A percentile compares a stretch with the other conserved stretches of the same genome.
phyloP scores from a whole-genome alignment of 257 asterid species.

The Forsythia suspensa region DNA sequence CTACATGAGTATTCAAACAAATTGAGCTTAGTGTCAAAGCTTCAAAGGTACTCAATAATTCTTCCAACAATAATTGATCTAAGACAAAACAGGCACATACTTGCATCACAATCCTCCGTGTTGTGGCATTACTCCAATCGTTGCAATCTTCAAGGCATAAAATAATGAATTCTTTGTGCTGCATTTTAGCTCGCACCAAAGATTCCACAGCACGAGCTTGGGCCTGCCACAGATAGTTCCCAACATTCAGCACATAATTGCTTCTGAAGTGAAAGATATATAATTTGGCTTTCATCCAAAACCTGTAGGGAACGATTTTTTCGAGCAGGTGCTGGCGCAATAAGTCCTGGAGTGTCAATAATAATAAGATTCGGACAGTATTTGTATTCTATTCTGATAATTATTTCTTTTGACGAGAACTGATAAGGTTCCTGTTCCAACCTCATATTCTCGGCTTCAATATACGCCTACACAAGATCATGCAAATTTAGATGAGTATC shows the following conservation, averaged over 20 bases:
- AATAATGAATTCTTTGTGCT: conserved; percentile 91
- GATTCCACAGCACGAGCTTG: conserved; percentile 98
- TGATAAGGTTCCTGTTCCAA: conserved; percentile 80
- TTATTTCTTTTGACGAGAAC: conserved; percentile 84
- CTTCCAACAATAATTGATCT: background rate
- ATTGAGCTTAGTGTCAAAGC: background rate
- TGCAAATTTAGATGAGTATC: background rate
- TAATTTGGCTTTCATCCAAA: background rate
- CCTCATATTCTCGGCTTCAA: conserved; percentile 96
- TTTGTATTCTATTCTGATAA: conserved; percentile 78
- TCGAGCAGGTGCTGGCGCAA: conserved; percentile 92
- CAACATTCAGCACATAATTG: conserved; percentile 22
- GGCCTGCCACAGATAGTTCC: conserved; percentile 47
- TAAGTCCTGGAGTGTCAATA: conserved; percentile 94
- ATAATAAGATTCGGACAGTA: conserved; percentile 90
- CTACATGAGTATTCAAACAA: conserved; percentile 35
- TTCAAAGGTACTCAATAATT: background rate
- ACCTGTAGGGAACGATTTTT: conserved; percentile 95
- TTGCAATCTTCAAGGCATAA: conserved; percentile 97
- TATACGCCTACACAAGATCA: conserved; percentile 55
- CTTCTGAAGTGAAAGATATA: conserved; percentile 16
- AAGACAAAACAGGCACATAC: conserved; percentile 39
- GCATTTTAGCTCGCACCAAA: conserved; percentile 92
- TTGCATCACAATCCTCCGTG: conserved; percentile 96
- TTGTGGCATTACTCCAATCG: conserved; percentile 97